Evolutionary conservation across 2,329 filamentous ascomycete genomes (phyloP), one percentile per base, ranked within the genome.

Genomic region (Colletotrichum magnum): DNA sequence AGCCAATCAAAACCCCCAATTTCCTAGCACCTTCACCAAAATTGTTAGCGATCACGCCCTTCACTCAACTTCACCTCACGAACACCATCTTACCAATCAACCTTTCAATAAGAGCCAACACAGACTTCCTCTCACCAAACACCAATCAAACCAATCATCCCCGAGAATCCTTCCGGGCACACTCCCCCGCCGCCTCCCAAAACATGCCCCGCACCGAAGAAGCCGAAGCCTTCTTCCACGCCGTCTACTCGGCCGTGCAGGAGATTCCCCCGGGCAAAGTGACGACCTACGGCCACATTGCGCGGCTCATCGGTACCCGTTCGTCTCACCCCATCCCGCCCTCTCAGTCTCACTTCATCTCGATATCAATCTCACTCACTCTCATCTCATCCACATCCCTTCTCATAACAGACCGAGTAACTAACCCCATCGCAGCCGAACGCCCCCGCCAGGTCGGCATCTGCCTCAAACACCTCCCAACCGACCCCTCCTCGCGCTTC

Each of bases 251-350:
- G 68, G 94, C 95, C 15, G 89, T 98, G 4, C 93, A 95, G 79
- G 90, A 97, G 78, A 93, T 98, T 39, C 95, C 96, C 0, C 77
- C 81, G 9, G 95, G 95, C 70, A 92, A 88, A 77, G 94, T 98
- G 50, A 98, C 95, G 1, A 93, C 89, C 54, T 98, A 98, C 78
- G 94, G 93, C 2, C 92, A 94, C 78, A 94, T 95, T 71, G 93
- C 92, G 47, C 84, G 82, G 68, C 84, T 95, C 5, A 81, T 95
- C 9, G 93, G 92, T 52, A 93, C 89, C 45, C 93, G 93, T 94
- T 82, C 76, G 88, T 63, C 54, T 21, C 21, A 47, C n/a, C 1
- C 56, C 26, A 24, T 12, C 15, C 45, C 18, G 9, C n/a, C 21
- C 36, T 4, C 16, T 10, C 43, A 18, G 12, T 26, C 9, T 41